Conservation (phyloP, 495 filamentous ascomycete genomes). For the Amniculicola lignicola region DNA sequence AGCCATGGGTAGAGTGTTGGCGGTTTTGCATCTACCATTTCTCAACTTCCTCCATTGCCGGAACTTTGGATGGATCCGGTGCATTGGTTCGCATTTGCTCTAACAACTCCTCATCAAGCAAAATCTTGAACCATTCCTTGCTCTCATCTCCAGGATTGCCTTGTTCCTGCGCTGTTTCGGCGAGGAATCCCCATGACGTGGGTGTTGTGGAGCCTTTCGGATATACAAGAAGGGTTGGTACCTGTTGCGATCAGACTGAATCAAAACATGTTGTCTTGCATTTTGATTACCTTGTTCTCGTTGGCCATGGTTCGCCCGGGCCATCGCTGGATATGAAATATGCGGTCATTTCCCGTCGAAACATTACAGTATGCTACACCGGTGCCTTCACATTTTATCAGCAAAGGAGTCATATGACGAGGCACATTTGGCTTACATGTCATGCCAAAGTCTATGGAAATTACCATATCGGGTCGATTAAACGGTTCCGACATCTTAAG, state of each 20-base stretch:
- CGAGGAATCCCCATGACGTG: conserved; percentile 57
- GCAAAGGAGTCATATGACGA: conserved; percentile 4
- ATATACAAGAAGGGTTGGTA: conserved; percentile 56
- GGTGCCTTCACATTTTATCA: conserved; percentile 27
- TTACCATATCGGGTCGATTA: conserved; percentile 49
- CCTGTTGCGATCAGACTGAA: conserved; percentile 27
- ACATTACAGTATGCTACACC: conserved; percentile 52
- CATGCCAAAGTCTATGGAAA: conserved; percentile 60
- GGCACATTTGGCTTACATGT: conserved; percentile 46
- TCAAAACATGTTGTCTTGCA: background rate
- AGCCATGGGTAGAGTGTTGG: background rate
- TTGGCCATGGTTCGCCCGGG: conserved; percentile 52
- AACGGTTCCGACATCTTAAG: background rate
- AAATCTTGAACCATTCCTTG: conserved; percentile 60
- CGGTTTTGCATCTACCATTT: conserved; percentile 34
- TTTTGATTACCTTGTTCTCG: conserved; percentile 47
- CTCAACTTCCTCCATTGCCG: conserved; percentile 47
- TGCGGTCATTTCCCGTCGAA: conserved; percentile 43
- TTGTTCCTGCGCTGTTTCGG: conserved; percentile 42
- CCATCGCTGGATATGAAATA: conserved; percentile 58
- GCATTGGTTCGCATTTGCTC: conserved; percentile 38
- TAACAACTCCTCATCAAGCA: conserved; percentile 49
- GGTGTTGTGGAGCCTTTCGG: conserved; percentile 42
- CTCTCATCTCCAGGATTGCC: conserved; percentile 41
- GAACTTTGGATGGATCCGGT: conserved; percentile 21